Base-by-base conservation (phyloP, 2,329 filamentous ascomycete species). In the Epichloe scottii region DNA sequence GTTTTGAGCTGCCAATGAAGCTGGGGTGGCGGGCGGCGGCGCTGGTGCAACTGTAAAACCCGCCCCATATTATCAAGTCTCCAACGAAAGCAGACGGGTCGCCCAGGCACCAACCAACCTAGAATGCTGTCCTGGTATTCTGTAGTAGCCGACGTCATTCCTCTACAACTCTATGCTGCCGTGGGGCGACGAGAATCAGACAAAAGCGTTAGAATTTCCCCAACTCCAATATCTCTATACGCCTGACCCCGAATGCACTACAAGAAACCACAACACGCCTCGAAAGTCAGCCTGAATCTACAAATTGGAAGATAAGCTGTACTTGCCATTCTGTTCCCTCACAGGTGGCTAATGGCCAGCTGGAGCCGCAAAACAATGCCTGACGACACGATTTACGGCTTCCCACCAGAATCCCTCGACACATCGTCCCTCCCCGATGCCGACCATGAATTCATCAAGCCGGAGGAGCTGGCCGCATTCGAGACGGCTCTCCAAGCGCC, bases 401-500 rank as follows among this genome's bases (percentile, higher is more conserved):
- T 82, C 61, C 72, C 76, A 5, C 63, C 72, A 40, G 74, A 83
- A 56, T 79, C 77, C 44, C 89, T 85, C 69, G 85, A 93, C 66
- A 73, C 77, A 54, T 75, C 75, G 15, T 72, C 70, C 38, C 76
- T 96, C 19, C 90, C 89, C n/a, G 89, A 95, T 66, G 81, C 76
- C 66, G 78, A 90, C 64, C 76, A 77, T 60, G 82, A 93, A 51
- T 96, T 96, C 64, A 74, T 94, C 58, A 69, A 78, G 43, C 73
- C 82, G 40, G 80, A 80, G 53, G 85, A 95, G 62, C 73, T 95
- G 34, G 74, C 78, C 38, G 83, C 85, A 50, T 97, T 97, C 66
- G 83, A 85, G 54, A 80, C 79, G 53, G 91, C 91, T 7, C 77
- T 96, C 8, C 78, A 81, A n/a, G 87, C 87, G 1, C 89, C 90